A percentile compares a stretch with the other conserved stretches of the same genome.
These are phyloP conservation scores for Pterocarpus macrocarpus DNA, from an alignment of 306 rosid genomes.

Conservation along the genomic window DNA sequence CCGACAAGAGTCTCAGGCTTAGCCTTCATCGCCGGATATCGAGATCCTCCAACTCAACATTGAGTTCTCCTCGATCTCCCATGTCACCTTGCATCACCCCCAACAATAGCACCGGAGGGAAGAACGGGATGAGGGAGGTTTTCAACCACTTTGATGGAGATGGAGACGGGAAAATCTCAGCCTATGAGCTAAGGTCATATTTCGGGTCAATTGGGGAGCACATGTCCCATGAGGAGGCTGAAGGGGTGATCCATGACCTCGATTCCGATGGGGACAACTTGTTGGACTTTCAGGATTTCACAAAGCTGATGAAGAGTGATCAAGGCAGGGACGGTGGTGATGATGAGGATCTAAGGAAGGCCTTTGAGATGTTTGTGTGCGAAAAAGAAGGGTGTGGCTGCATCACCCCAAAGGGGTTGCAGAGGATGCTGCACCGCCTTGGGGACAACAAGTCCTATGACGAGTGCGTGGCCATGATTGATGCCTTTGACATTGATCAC, in stretches of 20 bases:
- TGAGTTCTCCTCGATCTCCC: conserved; percentile 50
- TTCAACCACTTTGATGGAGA: conserved; percentile 64
- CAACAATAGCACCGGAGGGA: conserved; percentile 13
- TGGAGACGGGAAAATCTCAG: conserved; percentile 75
- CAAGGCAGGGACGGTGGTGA: background rate
- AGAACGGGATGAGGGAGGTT: conserved; percentile 58
- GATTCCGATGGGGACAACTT: conserved; percentile 68
- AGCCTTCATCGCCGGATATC: conserved; percentile 51
- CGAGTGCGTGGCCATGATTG: conserved; percentile 75
- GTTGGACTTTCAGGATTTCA: conserved; percentile 63
- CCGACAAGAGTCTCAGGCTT: conserved; percentile 53
- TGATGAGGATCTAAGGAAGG: conserved; percentile 57
- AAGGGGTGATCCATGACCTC: conserved; percentile 62
- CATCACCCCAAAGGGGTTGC: conserved; percentile 74
- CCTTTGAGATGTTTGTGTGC: conserved; percentile 76
- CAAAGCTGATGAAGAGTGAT: conserved; percentile 55
- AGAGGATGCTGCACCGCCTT: conserved; percentile 71
- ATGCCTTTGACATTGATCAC: conserved; percentile 68
- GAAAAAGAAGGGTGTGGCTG: conserved; percentile 62
- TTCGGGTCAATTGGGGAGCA: conserved; percentile 75
- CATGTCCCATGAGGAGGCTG: conserved; percentile 68
- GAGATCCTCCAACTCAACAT: conserved; percentile 49
- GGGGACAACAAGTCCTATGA: conserved; percentile 70
- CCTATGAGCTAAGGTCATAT: conserved; percentile 67
- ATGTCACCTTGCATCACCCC: conserved; percentile 36